Conservation (phyloP, 2,329 filamentous ascomycete species). For the Scedosporium apiospermum region DNA sequence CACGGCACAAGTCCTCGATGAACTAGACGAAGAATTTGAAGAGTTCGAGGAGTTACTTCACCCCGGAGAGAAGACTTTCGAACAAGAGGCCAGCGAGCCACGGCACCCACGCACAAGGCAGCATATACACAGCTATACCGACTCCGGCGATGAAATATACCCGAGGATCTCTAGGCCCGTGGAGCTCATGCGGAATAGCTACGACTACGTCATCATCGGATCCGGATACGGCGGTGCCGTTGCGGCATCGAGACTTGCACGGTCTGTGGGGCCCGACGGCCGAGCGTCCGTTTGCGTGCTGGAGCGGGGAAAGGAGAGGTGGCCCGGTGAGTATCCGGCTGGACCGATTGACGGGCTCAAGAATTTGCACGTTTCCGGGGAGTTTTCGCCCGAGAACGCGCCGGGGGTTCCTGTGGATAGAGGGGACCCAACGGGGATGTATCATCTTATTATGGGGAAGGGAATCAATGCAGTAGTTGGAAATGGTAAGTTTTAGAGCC, state of each 20-base stretch:
- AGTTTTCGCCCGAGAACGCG: slow-evolving; percentile 33
- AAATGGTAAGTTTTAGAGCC: slow-evolving; percentile 33
- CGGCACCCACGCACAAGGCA: background rate
- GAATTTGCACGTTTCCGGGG: slow-evolving; percentile 48
- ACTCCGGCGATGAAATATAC: slow-evolving; percentile 17
- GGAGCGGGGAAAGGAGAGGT: slow-evolving; percentile 54
- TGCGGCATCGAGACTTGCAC: slow-evolving; percentile 55
- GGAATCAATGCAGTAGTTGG: slow-evolving; percentile 54
- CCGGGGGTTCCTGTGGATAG: slow-evolving; percentile 25
- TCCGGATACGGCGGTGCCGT: slow-evolving; percentile 61
- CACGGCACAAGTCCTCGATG: too few relatives aligned
- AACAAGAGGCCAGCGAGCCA: background rate
- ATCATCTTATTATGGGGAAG: slow-evolving; percentile 52
- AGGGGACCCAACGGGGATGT: slow-evolving; percentile 51
- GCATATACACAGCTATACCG: background rate
- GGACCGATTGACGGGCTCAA: slow-evolving; percentile 33
- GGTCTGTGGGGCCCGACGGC: slow-evolving; percentile 21
- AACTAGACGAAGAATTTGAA: too few relatives aligned
- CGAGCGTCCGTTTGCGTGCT: slow-evolving; percentile 52
- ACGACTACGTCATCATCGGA: slow-evolving; percentile 59
- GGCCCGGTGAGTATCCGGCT: slow-evolving; percentile 56
- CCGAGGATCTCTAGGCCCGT: slow-evolving; percentile 48
- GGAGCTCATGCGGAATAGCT: slow-evolving; percentile 44
- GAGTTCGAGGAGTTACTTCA: too few relatives aligned
- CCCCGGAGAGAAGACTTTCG: too few relatives aligned